Percentiles rank a stretch among this genome's conserved stretches.
phyloP scores from a whole-genome alignment of 169 alveolate genomes.

The Cryptosporidium parvum region DNA sequence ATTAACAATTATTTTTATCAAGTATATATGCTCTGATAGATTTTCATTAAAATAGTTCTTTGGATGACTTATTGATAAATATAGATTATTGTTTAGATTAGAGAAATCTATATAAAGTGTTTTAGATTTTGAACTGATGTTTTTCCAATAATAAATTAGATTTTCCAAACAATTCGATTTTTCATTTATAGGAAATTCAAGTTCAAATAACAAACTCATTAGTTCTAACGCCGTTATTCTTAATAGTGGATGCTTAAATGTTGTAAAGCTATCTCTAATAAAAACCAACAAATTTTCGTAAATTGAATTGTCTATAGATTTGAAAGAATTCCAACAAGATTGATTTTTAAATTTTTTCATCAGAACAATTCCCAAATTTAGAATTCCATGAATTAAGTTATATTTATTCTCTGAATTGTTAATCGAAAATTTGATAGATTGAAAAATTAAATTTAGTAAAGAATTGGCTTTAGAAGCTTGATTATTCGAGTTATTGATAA shows the following conservation, averaged over 20 bases:
- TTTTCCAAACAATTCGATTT: background rate
- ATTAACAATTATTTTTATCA: background rate
- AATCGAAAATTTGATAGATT: conserved; percentile 28
- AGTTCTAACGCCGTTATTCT: conserved; percentile 10
- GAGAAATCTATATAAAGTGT: background rate
- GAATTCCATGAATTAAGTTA: conserved; percentile 48
- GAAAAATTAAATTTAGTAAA: background rate
- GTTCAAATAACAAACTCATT: conserved; percentile 16
- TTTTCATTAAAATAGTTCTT: background rate
- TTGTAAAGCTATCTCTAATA: background rate
- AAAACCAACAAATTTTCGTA: background rate
- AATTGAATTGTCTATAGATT: background rate
- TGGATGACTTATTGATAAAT: background rate
- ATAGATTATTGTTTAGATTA: background rate
- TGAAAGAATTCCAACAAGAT: background rate
- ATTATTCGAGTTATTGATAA: background rate
- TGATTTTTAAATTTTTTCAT: conserved; percentile 1
- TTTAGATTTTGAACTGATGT: background rate
- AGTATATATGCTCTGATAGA: background rate
- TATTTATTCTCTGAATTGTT: background rate
- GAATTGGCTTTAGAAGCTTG: background rate
- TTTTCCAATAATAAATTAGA: conserved; percentile 5
- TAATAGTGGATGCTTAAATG: background rate
- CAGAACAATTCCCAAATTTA: conserved; percentile 7
- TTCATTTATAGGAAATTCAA: background rate